These are phyloP conservation scores for Xylaria sp. DNA, from an alignment of 2,329 filamentous ascomycete species.

Conservation along the genomic window DNA sequence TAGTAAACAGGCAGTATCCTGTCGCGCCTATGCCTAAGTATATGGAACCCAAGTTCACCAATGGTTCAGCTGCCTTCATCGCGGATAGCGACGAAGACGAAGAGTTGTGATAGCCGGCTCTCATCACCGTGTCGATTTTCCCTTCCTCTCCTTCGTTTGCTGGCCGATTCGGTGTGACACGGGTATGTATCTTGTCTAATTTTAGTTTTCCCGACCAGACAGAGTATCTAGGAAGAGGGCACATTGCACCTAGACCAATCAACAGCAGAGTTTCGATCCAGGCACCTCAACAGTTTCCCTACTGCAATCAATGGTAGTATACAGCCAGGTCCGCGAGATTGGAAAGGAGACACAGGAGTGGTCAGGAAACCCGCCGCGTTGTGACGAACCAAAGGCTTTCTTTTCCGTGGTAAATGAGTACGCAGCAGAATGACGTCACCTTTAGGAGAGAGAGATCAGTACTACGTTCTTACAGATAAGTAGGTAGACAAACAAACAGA, in stretches of 20 bases:
- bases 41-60: slow-evolving; percentile 55
- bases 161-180: background rate
- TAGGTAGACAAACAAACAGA: background rate
- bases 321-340: background rate
- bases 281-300: background rate
- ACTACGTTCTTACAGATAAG: too few species aligned
- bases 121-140: background rate
- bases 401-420: background rate
- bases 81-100: slow-evolving; percentile 51
- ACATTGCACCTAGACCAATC: background rate
- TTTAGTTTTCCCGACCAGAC: background rate
- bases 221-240: too few species aligned
- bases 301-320: background rate
- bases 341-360: background rate
- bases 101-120: background rate
- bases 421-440: slow-evolving; percentile 3
- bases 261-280: background rate
- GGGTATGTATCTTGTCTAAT: background rate
- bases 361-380: background rate
- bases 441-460: background rate
- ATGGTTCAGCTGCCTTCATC: slow-evolving; percentile 60
- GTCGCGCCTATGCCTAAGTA: slow-evolving; percentile 57
- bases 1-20: slow-evolving; percentile 52
- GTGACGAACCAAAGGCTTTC: background rate
- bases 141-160: background rate